Conservation (phyloP, 352 stramenopile species). For the Phytophthora kernoviae region DNA sequence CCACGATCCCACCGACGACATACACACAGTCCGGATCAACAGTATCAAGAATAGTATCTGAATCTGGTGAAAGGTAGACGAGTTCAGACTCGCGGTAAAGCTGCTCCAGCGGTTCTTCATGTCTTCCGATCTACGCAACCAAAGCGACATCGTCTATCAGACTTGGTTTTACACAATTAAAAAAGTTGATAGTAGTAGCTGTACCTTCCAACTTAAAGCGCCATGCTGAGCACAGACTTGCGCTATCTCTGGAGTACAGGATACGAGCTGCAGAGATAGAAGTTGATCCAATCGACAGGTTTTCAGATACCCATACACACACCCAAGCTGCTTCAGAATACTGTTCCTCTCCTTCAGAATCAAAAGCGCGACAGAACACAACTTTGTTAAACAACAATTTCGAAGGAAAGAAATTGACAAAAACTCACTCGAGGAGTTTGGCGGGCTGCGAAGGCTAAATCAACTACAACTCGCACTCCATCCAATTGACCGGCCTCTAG, state of each 20-base stretch:
- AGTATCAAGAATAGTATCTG: constrained; percentile 57
- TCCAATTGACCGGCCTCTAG: constrained; percentile 44
- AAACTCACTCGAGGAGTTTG: constrained; percentile 52
- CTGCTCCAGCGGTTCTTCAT: constrained; percentile 53
- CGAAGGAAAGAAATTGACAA: neutral
- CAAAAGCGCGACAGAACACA: neutral
- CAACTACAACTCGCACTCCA: constrained; percentile 67
- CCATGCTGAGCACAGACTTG: constrained; percentile 50
- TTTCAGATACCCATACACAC: constrained; percentile 81
- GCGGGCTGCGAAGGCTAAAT: constrained; percentile 55
- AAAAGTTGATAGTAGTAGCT: neutral
- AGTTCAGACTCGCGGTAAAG: constrained; percentile 58
- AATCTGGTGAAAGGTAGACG: constrained; percentile 87
- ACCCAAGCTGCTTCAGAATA: constrained; percentile 82
- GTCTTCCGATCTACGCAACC: constrained; percentile 32
- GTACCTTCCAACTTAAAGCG: constrained; percentile 64
- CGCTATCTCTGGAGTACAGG: constrained; percentile 41
- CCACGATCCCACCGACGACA: constrained; percentile 84
- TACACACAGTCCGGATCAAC: constrained; percentile 66
- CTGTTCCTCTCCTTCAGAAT: constrained; percentile 68
- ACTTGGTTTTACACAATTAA: neutral
- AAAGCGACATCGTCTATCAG: neutral
- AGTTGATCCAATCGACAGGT: constrained; percentile 63
- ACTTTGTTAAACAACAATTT: constrained; percentile 4
- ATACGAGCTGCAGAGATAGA: constrained; percentile 64